Conservation (phyloP, 768 basidiomycete genomes). For the Leccinum subtestaceum region DNA sequence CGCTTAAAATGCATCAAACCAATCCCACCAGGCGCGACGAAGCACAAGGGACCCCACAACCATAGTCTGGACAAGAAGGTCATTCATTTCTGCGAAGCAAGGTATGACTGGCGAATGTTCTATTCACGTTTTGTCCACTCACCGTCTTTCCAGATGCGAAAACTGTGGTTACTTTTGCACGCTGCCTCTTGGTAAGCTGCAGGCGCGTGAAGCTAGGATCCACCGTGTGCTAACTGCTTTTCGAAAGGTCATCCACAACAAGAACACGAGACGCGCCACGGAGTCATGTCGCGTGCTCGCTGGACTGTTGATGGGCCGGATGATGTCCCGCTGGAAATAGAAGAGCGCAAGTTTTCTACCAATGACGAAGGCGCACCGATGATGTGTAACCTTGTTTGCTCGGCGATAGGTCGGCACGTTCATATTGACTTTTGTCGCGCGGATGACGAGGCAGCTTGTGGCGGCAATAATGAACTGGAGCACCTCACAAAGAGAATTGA, state of each 20-base stretch:
- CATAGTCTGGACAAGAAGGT: slow-evolving; percentile 45
- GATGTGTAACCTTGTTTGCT: slow-evolving; percentile 59
- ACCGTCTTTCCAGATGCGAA: slow-evolving; percentile 38
- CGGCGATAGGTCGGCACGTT: slow-evolving; percentile 52
- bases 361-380: slow-evolving; percentile 60
- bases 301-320: slow-evolving; percentile 58
- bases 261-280: slow-evolving; percentile 62
- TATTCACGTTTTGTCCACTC: not conserved
- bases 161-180: slow-evolving; percentile 60
- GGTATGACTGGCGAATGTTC: slow-evolving; percentile 28
- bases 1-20: no score
- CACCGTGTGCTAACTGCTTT: not conserved
- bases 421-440: slow-evolving; percentile 58
- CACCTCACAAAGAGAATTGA: slow-evolving; percentile 44
- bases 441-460: slow-evolving; percentile 35
- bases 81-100: slow-evolving; percentile 55
- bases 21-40: not conserved
- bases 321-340: slow-evolving; percentile 47
- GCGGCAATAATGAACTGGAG: slow-evolving; percentile 39
- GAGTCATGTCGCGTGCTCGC: slow-evolving; percentile 56
- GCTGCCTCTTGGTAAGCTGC: slow-evolving; percentile 47
- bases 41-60: slow-evolving; percentile 47
- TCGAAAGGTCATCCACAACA: slow-evolving; percentile 52
- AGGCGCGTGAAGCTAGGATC: fast-evolving
- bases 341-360: slow-evolving; percentile 51